Conservation (phyloP, 768 basidiomycete species). For the Lepiota venenata region DNA sequence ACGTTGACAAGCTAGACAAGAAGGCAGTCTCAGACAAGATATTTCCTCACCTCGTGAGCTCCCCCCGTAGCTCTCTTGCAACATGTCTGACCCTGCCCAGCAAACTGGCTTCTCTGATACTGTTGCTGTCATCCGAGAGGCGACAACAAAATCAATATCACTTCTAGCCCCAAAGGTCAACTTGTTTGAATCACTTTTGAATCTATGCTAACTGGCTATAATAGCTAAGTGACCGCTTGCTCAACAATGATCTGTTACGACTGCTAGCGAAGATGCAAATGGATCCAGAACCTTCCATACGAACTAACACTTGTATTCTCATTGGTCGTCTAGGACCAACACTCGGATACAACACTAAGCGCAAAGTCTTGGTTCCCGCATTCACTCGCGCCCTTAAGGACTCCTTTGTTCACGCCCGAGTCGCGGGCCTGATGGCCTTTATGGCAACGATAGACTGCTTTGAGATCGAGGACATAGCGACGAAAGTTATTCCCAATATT, state of each 20-base stretch:
- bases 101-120: conserved; percentile 97
- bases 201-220: not conserved
- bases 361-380: conserved; percentile 96
- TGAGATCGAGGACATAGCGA: conserved; percentile 83
- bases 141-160: conserved; percentile 86
- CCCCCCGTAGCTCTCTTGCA: not conserved
- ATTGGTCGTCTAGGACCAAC: conserved; percentile 87
- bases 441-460: conserved; percentile 94
- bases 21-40: conserved; percentile 83
- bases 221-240: conserved; percentile 84
- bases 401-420: conserved; percentile 86
- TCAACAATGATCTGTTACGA: conserved; percentile 95
- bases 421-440: conserved; percentile 93
- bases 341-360: conserved; percentile 84
- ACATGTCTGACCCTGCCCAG: conserved; percentile 33
- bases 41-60: conserved; percentile 85
- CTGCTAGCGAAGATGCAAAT: conserved; percentile 90
- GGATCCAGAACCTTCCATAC: conserved; percentile 90
- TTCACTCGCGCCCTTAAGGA: conserved; percentile 90
- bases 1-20: conserved; percentile 84
- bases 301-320: conserved; percentile 96
- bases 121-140: conserved; percentile 90
- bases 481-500: conserved; percentile 86
- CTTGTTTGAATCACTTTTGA: not conserved
- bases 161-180: conserved; percentile 80